phyloP scores from a whole-genome alignment of 768 basidiomycete species.

The Russula ochroleuca region DNA sequence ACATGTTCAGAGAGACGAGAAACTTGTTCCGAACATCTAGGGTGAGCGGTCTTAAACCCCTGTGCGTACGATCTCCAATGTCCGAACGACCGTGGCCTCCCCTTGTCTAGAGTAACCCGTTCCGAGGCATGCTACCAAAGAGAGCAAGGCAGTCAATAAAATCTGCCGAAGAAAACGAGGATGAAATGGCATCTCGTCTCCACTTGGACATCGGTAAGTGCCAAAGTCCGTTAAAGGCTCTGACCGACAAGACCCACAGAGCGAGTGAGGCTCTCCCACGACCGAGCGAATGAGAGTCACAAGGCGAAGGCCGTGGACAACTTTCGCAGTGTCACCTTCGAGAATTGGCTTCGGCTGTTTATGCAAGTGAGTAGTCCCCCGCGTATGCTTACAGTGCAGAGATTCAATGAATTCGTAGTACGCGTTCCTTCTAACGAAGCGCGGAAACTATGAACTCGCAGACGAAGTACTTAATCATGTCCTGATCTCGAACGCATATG shows the following conservation, averaged over 20 bases:
- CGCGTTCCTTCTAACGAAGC: constrained; percentile 61
- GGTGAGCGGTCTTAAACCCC: constrained; percentile 40
- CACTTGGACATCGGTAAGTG: constrained; percentile 66
- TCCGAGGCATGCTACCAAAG: constrained; percentile 65
- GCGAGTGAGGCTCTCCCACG: constrained; percentile 52
- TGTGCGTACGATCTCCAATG: not conserved
- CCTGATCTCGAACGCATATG: constrained; percentile 67
- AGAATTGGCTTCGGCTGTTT: constrained; percentile 80
- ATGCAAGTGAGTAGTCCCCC: constrained; percentile 57
- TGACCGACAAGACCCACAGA: constrained; percentile 38
- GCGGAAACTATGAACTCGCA: constrained; percentile 59
- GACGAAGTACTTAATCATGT: constrained; percentile 77
- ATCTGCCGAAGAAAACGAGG: constrained; percentile 55
- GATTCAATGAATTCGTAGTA: constrained; percentile 47
- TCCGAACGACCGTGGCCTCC: not conserved
- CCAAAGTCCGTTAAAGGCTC: not conserved
- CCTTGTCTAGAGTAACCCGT: constrained; percentile 45
- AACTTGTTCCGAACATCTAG: constrained; percentile 75
- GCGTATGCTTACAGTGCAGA: not conserved
- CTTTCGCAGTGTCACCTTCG: constrained; percentile 79
- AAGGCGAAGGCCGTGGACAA: constrained; percentile 48
- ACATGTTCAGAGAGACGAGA: constrained; percentile 84
- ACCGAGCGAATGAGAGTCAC: constrained; percentile 41
- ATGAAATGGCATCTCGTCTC: constrained; percentile 69
- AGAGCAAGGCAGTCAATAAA: constrained; percentile 34